These are phyloP conservation scores for Pythium guiyangense DNA, from an alignment of 352 stramenopile genomes.

Conservation along the genomic window DNA sequence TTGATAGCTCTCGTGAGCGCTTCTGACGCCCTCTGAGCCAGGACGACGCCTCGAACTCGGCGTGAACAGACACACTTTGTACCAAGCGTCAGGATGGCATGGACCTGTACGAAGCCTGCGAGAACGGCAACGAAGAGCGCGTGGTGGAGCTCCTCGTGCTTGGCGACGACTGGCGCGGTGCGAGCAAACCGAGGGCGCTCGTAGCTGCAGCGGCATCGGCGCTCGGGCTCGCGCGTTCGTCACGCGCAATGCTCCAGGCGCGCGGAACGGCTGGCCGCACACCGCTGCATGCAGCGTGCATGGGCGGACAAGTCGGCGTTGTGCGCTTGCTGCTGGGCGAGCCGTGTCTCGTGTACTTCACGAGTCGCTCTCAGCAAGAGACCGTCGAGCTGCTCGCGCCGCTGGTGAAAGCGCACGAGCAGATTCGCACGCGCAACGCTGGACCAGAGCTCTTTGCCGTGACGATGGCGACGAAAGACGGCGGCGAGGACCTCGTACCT, in stretches of 20 bases:
- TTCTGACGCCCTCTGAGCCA: not conserved
- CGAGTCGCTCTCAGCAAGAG: slow-evolving; percentile 39
- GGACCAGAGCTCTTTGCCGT: slow-evolving; percentile 30
- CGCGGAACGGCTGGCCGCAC: slow-evolving; percentile 55
- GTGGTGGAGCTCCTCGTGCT: slow-evolving; percentile 70
- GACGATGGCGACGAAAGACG: slow-evolving; percentile 40
- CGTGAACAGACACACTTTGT: not conserved
- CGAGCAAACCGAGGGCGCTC: not conserved
- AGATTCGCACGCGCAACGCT: not conserved
- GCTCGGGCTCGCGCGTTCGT: slow-evolving; percentile 5
- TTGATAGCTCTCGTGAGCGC: too few species aligned
- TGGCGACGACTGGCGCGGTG: slow-evolving; percentile 18
- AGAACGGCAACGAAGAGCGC: slow-evolving; percentile 83
- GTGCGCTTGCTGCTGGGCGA: slow-evolving; percentile 65
- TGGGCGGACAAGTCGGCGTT: slow-evolving; percentile 57
- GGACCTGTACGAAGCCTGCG: slow-evolving; percentile 76
- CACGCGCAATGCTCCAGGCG: slow-evolving; percentile 21
- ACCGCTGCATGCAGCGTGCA: slow-evolving; percentile 57
- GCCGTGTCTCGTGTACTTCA: slow-evolving; percentile 59
- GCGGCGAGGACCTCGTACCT: slow-evolving; percentile 27
- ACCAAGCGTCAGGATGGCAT: slow-evolving; percentile 21
- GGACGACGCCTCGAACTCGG: too few species aligned
- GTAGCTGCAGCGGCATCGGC: slow-evolving; percentile 1
- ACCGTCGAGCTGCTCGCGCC: slow-evolving; percentile 36
- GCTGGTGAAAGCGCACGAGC: slow-evolving; percentile 20